Conservation (phyloP, 2,329 filamentous ascomycete genomes). For the Metarhizium rileyi region DNA sequence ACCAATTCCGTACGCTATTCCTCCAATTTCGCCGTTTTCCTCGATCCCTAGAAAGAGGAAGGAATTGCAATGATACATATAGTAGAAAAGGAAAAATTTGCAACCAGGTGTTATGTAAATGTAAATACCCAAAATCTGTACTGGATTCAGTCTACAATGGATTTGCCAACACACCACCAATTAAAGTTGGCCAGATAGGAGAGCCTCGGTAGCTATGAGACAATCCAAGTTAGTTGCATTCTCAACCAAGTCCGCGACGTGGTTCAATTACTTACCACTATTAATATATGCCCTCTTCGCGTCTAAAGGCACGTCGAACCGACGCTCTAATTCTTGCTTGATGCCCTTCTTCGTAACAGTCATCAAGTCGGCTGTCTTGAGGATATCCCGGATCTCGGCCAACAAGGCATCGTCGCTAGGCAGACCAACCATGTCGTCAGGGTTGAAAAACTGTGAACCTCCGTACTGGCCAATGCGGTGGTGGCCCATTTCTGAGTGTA, state of each 20-base stretch:
- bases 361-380: constrained; percentile 90
- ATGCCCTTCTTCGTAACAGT: constrained; percentile 97
- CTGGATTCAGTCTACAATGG: neutral
- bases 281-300: constrained; percentile 88
- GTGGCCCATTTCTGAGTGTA: constrained; percentile 55
- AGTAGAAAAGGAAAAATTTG: neutral
- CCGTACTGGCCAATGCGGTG: constrained; percentile 54
- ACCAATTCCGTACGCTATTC: neutral
- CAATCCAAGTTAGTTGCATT: neutral
- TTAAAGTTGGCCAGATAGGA: constrained; percentile 68
- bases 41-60: constrained; percentile 2
- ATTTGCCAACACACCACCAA: constrained; percentile 1
- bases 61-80: neutral
- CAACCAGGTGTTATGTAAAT: neutral
- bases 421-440: constrained; percentile 63
- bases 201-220: constrained; percentile 59
- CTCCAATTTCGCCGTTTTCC: neutral
- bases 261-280: constrained; percentile 54
- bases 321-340: constrained; percentile 82
- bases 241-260: constrained; percentile 10
- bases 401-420: constrained; percentile 85
- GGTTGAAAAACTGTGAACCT: constrained; percentile 47
- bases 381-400: constrained; percentile 88
- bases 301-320: constrained; percentile 81
- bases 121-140: neutral